Percentiles rank a stretch among this genome's conserved stretches.
phyloP scores from a whole-genome alignment of 2,329 filamentous ascomycete genomes.

The Pseudocercospora fuligena region DNA sequence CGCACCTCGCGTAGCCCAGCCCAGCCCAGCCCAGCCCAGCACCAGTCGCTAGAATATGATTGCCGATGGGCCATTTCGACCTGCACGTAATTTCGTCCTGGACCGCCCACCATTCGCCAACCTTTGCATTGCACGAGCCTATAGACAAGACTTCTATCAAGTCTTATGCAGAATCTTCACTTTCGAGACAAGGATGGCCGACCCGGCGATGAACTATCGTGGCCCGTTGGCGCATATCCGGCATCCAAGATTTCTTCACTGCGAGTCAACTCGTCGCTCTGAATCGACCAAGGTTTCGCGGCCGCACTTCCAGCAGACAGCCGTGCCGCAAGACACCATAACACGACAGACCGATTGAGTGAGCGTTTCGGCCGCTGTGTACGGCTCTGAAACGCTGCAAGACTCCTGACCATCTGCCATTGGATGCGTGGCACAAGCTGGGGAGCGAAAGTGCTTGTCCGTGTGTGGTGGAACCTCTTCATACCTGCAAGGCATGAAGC shows the following conservation, averaged over 20 bases:
- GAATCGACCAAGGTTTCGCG: not conserved
- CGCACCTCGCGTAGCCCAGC: conserved; percentile 1
- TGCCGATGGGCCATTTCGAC: not conserved
- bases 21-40: not conserved
- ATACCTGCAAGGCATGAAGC: not conserved
- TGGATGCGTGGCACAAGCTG: not conserved
- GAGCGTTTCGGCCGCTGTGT: not conserved
- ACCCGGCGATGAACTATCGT: not conserved
- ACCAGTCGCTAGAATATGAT: not conserved
- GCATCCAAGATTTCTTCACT: not conserved
- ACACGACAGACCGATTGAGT: not conserved
- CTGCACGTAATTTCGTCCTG: not conserved
- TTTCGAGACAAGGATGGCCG: not conserved
- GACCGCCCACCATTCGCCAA: conserved; percentile 1
- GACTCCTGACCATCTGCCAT: not conserved
- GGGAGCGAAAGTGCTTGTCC: not conserved
- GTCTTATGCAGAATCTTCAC: conserved; percentile 1
- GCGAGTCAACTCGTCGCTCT: not conserved
- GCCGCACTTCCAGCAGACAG: not conserved
- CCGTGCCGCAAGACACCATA: not conserved
- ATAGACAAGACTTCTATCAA: not conserved
- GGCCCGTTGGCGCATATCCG: conserved; percentile 2
- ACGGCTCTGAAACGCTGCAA: not conserved
- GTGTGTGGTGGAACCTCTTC: not conserved
- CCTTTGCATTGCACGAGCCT: not conserved